A percentile compares a stretch with the other conserved stretches of the same genome.
These are phyloP conservation scores for Protea cynaroides DNA, from an alignment of 164 flowering plant genomes.

Conservation along the genomic window DNA sequence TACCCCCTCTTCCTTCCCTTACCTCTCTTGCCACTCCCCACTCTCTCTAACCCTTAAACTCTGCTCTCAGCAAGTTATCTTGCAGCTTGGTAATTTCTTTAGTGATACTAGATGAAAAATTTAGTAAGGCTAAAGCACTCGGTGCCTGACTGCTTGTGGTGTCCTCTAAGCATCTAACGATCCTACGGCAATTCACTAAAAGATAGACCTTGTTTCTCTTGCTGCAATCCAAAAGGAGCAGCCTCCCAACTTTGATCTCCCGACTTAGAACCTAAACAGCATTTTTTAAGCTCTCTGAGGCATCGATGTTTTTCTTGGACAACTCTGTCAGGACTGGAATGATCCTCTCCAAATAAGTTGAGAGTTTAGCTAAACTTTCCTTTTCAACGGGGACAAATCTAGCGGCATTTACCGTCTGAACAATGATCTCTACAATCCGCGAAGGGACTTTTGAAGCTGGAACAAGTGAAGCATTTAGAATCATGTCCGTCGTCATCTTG, in stretches of 20 bases:
- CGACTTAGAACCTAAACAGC: constrained; percentile 34
- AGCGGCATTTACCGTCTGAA: constrained; percentile 19
- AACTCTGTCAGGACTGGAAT: constrained; percentile 46
- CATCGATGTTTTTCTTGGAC: constrained; percentile 17
- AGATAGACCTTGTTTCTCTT: too few relatives aligned
- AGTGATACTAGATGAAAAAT: constrained; percentile 31
- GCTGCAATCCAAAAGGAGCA: constrained; percentile 43
- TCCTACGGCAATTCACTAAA: constrained; percentile 42
- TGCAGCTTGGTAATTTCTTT: constrained; percentile 40
- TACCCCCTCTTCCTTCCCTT: too few relatives aligned
- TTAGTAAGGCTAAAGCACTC: constrained; percentile 41
- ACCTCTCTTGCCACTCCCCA: too few relatives aligned
- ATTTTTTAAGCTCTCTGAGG: constrained; percentile 34
- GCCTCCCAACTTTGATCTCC: constrained; percentile 39
- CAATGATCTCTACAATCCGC: constrained; percentile 30
- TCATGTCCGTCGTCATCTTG: constrained; percentile 21
- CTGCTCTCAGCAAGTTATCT: constrained; percentile 44
- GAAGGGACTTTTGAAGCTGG: constrained; percentile 39
- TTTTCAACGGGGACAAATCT: constrained; percentile 45
- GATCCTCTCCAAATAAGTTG: constrained; percentile 41
- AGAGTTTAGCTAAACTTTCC: constrained; percentile 42
- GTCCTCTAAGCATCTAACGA: constrained; percentile 33
- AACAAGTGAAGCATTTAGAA: constrained; percentile 18
- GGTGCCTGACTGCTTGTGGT: constrained; percentile 43
- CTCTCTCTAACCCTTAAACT: too few relatives aligned